phyloP scores from a whole-genome alignment of 495 filamentous ascomycete species.

The Trichocladium uniseriatum region DNA sequence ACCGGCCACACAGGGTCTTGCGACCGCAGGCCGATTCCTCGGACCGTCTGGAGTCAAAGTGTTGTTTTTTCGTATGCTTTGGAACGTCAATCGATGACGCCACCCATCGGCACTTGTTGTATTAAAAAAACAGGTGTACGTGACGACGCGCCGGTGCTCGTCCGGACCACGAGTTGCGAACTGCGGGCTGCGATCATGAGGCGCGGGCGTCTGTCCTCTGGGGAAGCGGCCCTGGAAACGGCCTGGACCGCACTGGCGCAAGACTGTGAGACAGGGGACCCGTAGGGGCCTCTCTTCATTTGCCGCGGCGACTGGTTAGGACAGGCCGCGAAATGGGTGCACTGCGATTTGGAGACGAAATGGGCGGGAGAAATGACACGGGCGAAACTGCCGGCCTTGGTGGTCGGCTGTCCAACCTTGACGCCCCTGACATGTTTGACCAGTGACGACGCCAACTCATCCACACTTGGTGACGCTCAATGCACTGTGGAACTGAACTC shows the following conservation, averaged over 20 bases:
- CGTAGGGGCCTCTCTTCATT: neutral
- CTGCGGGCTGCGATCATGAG: slow-evolving; percentile 9
- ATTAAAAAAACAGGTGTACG: neutral
- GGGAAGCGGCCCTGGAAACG: slow-evolving; percentile 7
- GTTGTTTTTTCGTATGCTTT: neutral
- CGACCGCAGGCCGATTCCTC: neutral
- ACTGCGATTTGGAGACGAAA: neutral
- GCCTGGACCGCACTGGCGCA: slow-evolving; percentile 5
- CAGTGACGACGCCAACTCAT: neutral
- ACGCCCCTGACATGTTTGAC: slow-evolving; percentile 2
- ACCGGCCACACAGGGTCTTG: neutral
- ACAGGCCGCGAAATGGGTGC: slow-evolving; percentile 5
- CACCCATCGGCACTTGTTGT: neutral
- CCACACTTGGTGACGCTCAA: neutral
- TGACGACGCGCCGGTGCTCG: neutral
- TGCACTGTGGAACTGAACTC: neutral
- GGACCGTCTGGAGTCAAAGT: neutral
- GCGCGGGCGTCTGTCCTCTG: neutral
- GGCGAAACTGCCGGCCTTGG: neutral
- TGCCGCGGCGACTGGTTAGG: neutral
- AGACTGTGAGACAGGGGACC: slow-evolving; percentile 9
- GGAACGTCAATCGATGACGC: slow-evolving; percentile 4
- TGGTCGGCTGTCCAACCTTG: neutral
- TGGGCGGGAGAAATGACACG: neutral
- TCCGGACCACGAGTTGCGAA: neutral